Evolutionary conservation across 2,329 filamentous ascomycete species (phyloP), one percentile per base, ranked within the genome.

Genomic region (Purpureocillium lavendulum): DNA sequence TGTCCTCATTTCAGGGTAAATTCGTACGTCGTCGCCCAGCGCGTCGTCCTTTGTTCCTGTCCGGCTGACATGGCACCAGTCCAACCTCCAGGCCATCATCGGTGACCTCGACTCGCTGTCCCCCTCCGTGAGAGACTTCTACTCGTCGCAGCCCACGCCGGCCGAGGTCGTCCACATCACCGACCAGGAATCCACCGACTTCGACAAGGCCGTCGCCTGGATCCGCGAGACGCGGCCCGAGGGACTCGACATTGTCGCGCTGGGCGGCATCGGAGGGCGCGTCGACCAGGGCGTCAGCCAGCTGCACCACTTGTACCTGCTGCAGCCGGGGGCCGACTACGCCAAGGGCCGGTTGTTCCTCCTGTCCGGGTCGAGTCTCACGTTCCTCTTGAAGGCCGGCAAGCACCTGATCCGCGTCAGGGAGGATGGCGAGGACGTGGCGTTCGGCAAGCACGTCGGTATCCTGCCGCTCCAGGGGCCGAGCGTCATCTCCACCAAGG

Each of bases 251-350:
- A 79, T 95, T n/a, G 70, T 95, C 11, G 80, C 85, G 30, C 65
- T 96, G 7, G 89, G 90, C 31, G 87, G 89, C 2, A 73, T 97
- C 1, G 87, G 87, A 33, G 92, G 92, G 7, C 80, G 92, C 24
- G 84, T 97, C 13, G 92, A 98, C 60, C 92, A 98, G 58, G 90
- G 84, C 2, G 73, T 98, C 35, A 88, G 87, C 41, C 81, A 94
- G 52, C 73, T 98, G 38, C 87, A 95, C 57, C 86, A 96, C 56
- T 71, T 97, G 34, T 89, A 78, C 50, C 60, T 76, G 36, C 80
- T 76, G 57, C 77, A 82, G 53, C 49, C 59, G 10, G 64, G 73
- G 33, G 63, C 70, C 0, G 57, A 54, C 17, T 73, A 75, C 43
- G 57, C 60, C 21, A 50, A 64, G 10, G 80, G 80, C 5, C 66